A percentile compares a stretch with the other conserved stretches of the same genome.
Conservation (phyloP, 2,329 filamentous ascomycete genomes). For the Myriosclerotinia duriaeana region DNA sequence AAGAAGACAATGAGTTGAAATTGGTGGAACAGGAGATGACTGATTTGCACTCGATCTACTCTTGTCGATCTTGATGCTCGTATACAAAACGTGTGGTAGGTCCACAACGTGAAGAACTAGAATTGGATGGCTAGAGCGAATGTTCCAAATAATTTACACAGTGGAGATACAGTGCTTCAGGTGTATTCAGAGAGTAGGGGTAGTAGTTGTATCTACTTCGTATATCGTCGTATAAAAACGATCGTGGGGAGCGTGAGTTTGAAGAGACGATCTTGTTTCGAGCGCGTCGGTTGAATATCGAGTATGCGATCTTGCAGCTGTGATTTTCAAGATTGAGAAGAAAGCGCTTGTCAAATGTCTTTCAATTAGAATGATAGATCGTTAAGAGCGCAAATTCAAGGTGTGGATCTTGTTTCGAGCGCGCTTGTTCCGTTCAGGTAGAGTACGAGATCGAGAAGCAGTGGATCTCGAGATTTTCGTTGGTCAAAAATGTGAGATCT, state of each 20-base stretch:
- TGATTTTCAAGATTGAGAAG: neutral
- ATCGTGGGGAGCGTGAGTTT: neutral
- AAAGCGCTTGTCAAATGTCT: neutral
- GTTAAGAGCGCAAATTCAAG: neutral
- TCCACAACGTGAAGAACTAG: neutral
- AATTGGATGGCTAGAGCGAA: too few species aligned
- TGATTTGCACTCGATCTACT: neutral
- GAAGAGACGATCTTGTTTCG: neutral
- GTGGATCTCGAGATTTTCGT: neutral
- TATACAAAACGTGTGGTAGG: neutral
- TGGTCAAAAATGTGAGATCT: neutral
- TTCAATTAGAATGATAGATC: neutral
- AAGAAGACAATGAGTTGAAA: neutral
- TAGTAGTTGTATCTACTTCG: neutral
- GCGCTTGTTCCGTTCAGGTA: neutral
- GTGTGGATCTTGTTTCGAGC: neutral
- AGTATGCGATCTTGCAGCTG: neutral
- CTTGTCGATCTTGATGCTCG: neutral
- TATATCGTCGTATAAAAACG: neutral
- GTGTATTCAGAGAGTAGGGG: neutral
- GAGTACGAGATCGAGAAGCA: neutral
- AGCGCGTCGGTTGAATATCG: neutral
- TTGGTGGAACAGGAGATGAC: neutral
- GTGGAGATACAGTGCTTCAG: too few species aligned
- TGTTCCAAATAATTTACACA: too few species aligned